Conservation (phyloP, 2,329 filamentous ascomycete genomes). For the Intubia oerlemansii region DNA sequence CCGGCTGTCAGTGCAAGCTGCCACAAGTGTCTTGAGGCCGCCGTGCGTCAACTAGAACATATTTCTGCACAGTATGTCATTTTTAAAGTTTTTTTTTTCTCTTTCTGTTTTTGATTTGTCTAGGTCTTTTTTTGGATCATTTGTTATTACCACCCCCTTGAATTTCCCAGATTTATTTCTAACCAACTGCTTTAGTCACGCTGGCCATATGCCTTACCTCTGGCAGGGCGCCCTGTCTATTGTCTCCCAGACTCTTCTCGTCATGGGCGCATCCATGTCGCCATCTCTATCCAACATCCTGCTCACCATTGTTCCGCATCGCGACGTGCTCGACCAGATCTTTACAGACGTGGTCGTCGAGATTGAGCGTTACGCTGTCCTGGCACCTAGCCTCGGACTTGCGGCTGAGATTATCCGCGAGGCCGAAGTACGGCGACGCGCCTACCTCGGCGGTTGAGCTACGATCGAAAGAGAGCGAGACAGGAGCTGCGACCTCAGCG, state of each 20-base stretch:
- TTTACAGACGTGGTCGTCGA: constrained; percentile 60
- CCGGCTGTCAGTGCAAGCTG: constrained; percentile 56
- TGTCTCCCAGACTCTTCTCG: constrained; percentile 58
- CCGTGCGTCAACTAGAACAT: constrained; percentile 58
- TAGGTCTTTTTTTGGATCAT: background rate
- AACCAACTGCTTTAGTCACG: constrained; percentile 32
- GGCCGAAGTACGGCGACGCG: constrained; percentile 49
- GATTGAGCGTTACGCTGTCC: constrained; percentile 49
- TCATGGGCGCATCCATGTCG: constrained; percentile 73
- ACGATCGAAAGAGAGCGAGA: background rate
- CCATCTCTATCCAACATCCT: constrained; percentile 48
- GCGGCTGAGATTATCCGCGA: constrained; percentile 67
- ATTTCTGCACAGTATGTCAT: constrained; percentile 37
- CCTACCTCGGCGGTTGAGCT: constrained; percentile 29
- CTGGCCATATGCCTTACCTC: constrained; percentile 66
- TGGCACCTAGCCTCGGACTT: constrained; percentile 55
- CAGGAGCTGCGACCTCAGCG: no score
- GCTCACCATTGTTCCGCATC: constrained; percentile 29
- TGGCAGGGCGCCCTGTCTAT: constrained; percentile 73
- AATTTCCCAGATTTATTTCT: no score
- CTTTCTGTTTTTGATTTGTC: background rate
- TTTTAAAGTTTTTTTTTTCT: no score
- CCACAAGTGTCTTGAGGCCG: constrained; percentile 62
- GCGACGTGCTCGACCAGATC: constrained; percentile 48
- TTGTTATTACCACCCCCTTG: no score